Conservation (phyloP, 1,284 basidiomycete species). For the Sporisorium exsertum region DNA sequence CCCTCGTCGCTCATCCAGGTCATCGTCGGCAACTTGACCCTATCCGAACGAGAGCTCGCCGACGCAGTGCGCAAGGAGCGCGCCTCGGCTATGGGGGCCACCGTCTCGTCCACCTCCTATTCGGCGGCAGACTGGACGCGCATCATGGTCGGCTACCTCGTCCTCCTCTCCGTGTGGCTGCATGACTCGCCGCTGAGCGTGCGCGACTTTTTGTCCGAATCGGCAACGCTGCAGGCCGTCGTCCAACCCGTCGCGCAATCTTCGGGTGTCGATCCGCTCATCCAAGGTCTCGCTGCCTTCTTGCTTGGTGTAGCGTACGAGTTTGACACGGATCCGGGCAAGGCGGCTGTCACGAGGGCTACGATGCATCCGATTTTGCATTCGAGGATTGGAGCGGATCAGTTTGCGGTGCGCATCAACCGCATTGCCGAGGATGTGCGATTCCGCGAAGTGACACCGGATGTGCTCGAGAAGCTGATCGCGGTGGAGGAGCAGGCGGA, state of each 20-base stretch:
- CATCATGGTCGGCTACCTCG: slow-evolving; percentile 86
- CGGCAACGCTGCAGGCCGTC: slow-evolving; percentile 80
- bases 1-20: slow-evolving; percentile 72
- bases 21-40: slow-evolving; percentile 75
- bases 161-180: slow-evolving; percentile 88
- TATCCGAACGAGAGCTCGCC: slow-evolving; percentile 74
- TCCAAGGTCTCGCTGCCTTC: slow-evolving; percentile 92
- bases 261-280: slow-evolving; percentile 83
- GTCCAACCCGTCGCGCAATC: slow-evolving; percentile 94
- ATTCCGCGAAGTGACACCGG: slow-evolving; percentile 88
- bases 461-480: slow-evolving; percentile 71
- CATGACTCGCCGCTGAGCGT: slow-evolving; percentile 93
- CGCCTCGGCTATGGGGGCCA: slow-evolving; percentile 39
- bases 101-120: slow-evolving; percentile 26
- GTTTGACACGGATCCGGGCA: slow-evolving; percentile 58
- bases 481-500: slow-evolving; percentile 39
- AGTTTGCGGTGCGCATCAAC: slow-evolving; percentile 86
- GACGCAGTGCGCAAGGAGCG: slow-evolving; percentile 65
- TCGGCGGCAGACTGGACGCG: slow-evolving; percentile 78
- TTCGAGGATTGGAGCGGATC: slow-evolving; percentile 84
- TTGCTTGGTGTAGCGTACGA: slow-evolving; percentile 88
- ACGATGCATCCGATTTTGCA: slow-evolving; percentile 78
- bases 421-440: slow-evolving; percentile 89
- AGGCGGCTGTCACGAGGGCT: slow-evolving; percentile 51
- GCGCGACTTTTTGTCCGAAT: slow-evolving; percentile 85